phyloP scores from a whole-genome alignment of 129 eudicot species.

The Scalesia atractyloides region DNA sequence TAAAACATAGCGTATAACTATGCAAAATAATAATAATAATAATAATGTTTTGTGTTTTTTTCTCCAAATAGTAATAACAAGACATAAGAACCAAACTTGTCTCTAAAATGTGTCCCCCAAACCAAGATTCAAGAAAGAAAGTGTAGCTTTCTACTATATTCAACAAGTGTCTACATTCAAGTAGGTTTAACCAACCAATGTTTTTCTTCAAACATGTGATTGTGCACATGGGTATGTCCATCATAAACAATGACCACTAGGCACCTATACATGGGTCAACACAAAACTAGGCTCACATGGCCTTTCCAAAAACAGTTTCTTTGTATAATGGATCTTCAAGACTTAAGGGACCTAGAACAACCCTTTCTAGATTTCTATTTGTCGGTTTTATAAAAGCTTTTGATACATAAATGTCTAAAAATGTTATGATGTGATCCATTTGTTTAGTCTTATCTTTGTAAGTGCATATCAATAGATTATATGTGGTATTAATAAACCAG shows the following conservation, averaged over 20 bases:
- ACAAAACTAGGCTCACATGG: conserved; percentile 29
- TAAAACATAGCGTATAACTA: too few relatives aligned
- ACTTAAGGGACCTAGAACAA: conserved; percentile 5
- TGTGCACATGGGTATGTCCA: conserved; percentile 34
- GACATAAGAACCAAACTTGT: too few relatives aligned
- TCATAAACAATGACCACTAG: conserved; percentile 8
- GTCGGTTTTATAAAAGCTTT: background rate
- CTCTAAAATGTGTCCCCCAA: background rate
- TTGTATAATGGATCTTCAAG: conserved; percentile 1
- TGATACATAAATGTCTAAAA: background rate
- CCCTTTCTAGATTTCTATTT: background rate
- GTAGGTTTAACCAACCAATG: conserved; percentile 11
- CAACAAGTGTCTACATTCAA: conserved; percentile 22
- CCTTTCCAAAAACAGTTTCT: conserved; percentile 23
- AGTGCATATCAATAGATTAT: background rate
- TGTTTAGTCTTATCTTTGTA: conserved; percentile 9
- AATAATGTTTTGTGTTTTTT: too few relatives aligned
- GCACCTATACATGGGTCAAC: conserved; percentile 8
- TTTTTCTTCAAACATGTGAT: conserved; percentile 35
- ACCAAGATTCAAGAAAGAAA: conserved; percentile 13
- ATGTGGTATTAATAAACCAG: background rate
- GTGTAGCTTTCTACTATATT: conserved; percentile 6
- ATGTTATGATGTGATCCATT: background rate
- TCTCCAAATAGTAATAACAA: too few relatives aligned
- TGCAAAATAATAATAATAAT: too few relatives aligned